Evolutionary conservation across 2,329 filamentous ascomycete genomes (phyloP), one percentile per base, ranked within the genome.

Genomic region (Neofusicoccum kwambonambiense): DNA sequence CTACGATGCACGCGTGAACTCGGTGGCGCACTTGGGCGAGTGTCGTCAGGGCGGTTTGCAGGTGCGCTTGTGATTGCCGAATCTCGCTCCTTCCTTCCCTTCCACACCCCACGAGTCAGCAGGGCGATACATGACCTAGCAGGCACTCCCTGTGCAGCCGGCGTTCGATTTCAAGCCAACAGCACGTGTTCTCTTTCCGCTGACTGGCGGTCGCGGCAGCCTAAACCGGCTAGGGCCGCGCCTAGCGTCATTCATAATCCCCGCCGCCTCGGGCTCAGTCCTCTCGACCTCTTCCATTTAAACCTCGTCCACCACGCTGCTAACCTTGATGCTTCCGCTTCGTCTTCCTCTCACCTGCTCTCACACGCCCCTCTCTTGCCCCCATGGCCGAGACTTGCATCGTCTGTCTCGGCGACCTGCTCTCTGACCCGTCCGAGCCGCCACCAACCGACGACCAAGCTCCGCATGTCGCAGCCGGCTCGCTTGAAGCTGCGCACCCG

Each of bases 361-460:
- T 39, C 41, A 22, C 37, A 22, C 31, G 15, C 17, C 8, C 34
- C 34, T n/a, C 44, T 37, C 41, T 27, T 47, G 61, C 50, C 65
- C 65, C 62, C 73, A 89, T 88, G 87, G 85, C 86, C 78, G 87
- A 89, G 77, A 87, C 86, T 72, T 90, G 87, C 79, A 90, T 90
- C 79, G 87, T 90, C 76, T 90, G 87, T 81, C 82, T 90, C 80
- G 87, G 87, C 81, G 87, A 89, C 81, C 85, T 90, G 79, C 80
- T 80, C 79, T 81, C 80, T 79, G 81, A 82, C 39, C 35, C 35
- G 31, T 39, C 61, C 42, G 62, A 58, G 52, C 75, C 76, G 75
- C 78, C 72, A 74, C 72, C 80, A 68, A 72, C 76, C 73, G 54
- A 37, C 22, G 75, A 73, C 69, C 75, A 61, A 51, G 45, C 57